Evolutionary conservation across 768 basidiomycete species (phyloP).

Genomic region (Xerocomellus chrysenteron): DNA sequence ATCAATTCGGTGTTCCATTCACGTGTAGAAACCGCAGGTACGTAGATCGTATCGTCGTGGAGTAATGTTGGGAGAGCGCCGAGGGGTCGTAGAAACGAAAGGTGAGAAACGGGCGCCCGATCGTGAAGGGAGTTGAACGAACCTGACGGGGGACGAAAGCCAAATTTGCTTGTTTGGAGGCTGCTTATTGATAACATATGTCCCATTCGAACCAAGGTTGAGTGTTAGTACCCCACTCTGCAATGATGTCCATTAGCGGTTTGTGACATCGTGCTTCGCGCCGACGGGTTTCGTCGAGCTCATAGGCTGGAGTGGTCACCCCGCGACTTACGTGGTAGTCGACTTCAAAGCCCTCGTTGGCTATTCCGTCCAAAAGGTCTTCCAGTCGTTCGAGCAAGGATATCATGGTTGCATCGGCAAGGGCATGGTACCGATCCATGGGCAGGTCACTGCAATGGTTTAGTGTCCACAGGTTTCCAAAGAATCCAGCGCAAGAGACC

Average conservation of each 20-base stretch:
- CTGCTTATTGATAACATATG: conserved; percentile 96
- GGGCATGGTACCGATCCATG: conserved; percentile 62
- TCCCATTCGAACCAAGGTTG: conserved; percentile 69
- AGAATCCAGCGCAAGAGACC: background rate
- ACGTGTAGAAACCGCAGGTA: background rate
- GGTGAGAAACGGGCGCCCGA: background rate
- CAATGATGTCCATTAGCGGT: conserved; percentile 11
- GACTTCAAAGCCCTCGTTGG: conserved; percentile 66
- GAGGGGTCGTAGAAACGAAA: background rate
- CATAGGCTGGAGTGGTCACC: background rate
- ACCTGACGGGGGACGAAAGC: conserved; percentile 90
- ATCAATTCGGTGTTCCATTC: conserved; percentile 3
- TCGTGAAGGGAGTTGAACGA: conserved; percentile 16
- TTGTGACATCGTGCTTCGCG: background rate
- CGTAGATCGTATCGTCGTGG: background rate
- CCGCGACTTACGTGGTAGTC: conserved; percentile 74
- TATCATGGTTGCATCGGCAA: conserved; percentile 80
- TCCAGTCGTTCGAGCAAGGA: conserved; percentile 73
- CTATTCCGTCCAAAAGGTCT: conserved; percentile 58
- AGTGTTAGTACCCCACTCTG: conserved; percentile 93
- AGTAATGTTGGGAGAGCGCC: background rate
- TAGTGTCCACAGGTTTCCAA: background rate
- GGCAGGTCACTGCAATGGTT: conserved; percentile 45
- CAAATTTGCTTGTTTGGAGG: conserved; percentile 97
- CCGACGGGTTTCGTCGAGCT: background rate